These are phyloP conservation scores for Cutaneotrichosporon spelunceum DNA, from an alignment of 1,284 basidiomycete species.

Conservation along the genomic window DNA sequence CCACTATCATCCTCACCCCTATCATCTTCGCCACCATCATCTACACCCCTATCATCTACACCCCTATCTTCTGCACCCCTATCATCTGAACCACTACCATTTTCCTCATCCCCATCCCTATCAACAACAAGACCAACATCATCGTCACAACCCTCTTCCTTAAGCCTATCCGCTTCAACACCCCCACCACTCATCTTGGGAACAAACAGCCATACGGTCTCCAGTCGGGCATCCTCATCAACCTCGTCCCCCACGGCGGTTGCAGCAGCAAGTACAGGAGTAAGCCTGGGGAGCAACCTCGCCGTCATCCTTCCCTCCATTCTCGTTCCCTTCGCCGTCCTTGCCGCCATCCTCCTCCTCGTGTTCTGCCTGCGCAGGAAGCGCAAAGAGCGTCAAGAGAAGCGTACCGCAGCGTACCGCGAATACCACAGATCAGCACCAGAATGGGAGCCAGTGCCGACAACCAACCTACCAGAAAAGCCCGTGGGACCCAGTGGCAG, in stretches of 20 bases:
- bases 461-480: slow-evolving; percentile 10
- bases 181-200: not conserved
- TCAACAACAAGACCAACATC: not conserved
- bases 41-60: not conserved
- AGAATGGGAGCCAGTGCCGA: slow-evolving; percentile 6
- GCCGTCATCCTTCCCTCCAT: slow-evolving; percentile 15
- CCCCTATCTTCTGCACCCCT: not conserved
- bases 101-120: not conserved
- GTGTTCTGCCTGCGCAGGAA: slow-evolving; percentile 3
- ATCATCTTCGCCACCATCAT: not conserved
- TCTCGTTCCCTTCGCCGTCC: slow-evolving; percentile 8
- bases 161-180: slow-evolving; percentile 1
- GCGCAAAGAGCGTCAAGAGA: not conserved
- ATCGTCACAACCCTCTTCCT: not conserved
- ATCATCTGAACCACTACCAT: not conserved
- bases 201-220: not conserved
- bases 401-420: not conserved
- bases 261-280: not conserved
- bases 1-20: not conserved
- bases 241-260: not conserved
- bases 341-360: slow-evolving; percentile 2
- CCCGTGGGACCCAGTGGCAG: not conserved
- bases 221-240: not conserved
- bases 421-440: not conserved
- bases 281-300: not conserved